These are phyloP conservation scores for Apiospora pterosperma DNA, from an alignment of 2,329 filamentous ascomycete genomes.

Conservation along the genomic window DNA sequence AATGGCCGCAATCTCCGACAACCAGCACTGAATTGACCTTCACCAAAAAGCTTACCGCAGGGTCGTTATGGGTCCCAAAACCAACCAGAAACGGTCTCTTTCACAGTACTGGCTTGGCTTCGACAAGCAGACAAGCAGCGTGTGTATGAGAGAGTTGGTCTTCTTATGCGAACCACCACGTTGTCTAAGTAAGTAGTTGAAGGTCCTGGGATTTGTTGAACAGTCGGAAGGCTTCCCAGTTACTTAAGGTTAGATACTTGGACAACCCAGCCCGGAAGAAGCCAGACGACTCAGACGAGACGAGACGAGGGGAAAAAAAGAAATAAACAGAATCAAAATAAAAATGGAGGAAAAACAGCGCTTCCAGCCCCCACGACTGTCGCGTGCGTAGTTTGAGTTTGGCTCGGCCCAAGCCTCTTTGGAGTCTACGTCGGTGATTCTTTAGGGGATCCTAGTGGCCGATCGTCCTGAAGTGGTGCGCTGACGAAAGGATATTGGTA, in stretches of 20 bases:
- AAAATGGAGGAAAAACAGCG: background rate
- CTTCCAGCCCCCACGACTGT: background rate
- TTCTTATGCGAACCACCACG: background rate
- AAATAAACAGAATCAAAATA: background rate
- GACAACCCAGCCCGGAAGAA: background rate
- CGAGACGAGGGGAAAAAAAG: background rate
- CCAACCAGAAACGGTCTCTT: background rate
- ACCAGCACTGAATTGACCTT: background rate
- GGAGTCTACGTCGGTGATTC: background rate
- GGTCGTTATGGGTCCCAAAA: background rate
- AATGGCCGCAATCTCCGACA: background rate
- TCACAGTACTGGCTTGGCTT: background rate
- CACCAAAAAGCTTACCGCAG: background rate
- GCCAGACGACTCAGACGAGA: background rate
- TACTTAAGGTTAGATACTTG: background rate
- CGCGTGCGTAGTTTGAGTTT: background rate
- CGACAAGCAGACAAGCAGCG: background rate
- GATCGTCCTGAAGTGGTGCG: background rate
- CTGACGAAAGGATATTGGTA: background rate
- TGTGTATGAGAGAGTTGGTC: background rate
- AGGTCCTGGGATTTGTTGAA: background rate
- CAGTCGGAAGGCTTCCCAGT: background rate
- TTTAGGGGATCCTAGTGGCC: background rate
- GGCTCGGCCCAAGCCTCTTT: background rate
- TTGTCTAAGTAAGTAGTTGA: background rate